These are phyloP conservation scores for Gloeostereum incarnatum DNA, from an alignment of 768 basidiomycete genomes.

Conservation along the genomic window DNA sequence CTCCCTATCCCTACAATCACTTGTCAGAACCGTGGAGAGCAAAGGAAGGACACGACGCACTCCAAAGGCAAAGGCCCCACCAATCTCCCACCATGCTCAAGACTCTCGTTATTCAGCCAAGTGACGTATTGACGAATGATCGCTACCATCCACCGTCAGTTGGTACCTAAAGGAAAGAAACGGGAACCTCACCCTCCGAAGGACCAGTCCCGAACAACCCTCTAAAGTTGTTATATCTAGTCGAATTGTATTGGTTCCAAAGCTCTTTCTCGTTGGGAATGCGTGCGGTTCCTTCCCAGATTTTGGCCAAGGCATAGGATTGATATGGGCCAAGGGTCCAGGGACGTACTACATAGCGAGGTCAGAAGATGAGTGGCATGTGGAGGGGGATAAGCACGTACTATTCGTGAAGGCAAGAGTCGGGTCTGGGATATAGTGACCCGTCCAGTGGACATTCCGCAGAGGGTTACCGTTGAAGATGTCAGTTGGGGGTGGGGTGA, in stretches of 20 bases:
- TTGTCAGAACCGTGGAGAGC: neutral
- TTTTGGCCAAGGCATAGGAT: constrained; percentile 16
- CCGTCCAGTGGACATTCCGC: constrained; percentile 15
- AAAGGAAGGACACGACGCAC: constrained; percentile 6
- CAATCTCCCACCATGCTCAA: constrained; percentile 15
- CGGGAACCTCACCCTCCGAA: constrained; percentile 9
- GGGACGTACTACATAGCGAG: constrained; percentile 9
- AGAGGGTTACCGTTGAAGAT: constrained; percentile 9
- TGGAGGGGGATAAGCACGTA: neutral
- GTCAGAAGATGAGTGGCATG: neutral
- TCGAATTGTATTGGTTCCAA: constrained; percentile 12
- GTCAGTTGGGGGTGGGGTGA: constrained; percentile 5
- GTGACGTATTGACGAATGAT: constrained; percentile 14
- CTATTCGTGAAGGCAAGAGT: constrained; percentile 18
- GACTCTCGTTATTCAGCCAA: constrained; percentile 17
- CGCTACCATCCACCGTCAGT: constrained; percentile 7
- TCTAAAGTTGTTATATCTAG: constrained; percentile 10
- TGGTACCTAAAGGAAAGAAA: neutral
- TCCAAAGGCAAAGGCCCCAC: constrained; percentile 16
- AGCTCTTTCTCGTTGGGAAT: constrained; percentile 12
- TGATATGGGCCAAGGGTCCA: constrained; percentile 14
- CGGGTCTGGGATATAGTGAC: constrained; percentile 23
- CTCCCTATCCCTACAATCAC: constrained; percentile 11
- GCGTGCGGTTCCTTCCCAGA: constrained; percentile 17
- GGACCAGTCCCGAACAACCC: constrained; percentile 11